phyloP scores from a whole-genome alignment of 2,329 filamentous ascomycete species.

The Nemania sp. region DNA sequence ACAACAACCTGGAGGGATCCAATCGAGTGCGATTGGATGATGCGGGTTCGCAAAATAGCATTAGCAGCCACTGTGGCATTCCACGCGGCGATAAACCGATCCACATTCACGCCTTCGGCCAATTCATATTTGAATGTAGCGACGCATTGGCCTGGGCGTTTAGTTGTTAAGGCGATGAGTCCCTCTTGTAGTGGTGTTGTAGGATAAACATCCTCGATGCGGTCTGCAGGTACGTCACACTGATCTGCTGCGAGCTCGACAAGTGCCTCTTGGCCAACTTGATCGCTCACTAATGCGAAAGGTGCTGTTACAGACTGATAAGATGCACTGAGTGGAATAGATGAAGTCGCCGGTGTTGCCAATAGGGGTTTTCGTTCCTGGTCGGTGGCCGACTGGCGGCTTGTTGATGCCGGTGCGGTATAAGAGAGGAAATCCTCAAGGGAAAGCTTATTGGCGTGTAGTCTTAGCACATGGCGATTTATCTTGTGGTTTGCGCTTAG shows the following conservation, averaged over 20 bases:
- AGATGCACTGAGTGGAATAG: too few species aligned
- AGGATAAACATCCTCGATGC: constrained; percentile 8
- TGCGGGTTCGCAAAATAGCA: constrained; percentile 13
- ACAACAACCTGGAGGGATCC: constrained; percentile 10
- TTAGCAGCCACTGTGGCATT: not conserved
- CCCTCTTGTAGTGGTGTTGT: constrained; percentile 13
- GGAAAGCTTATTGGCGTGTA: not conserved
- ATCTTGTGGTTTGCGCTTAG: not conserved
- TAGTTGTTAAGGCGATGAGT: constrained; percentile 2
- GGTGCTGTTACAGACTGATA: too few species aligned
- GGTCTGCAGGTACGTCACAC: not conserved
- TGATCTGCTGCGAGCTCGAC: not conserved
- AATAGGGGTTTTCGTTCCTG: too few species aligned
- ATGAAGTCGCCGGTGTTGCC: too few species aligned
- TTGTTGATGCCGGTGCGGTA: too few species aligned
- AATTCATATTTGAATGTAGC: not conserved
- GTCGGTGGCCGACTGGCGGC: too few species aligned
- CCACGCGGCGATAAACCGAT: constrained; percentile 8
- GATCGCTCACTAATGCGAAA: not conserved
- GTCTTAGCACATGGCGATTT: not conserved
- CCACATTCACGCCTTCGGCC: not conserved
- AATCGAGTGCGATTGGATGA: not conserved
- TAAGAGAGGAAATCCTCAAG: not conserved
- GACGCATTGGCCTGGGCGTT: constrained; percentile 4
- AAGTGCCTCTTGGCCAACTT: not conserved